A percentile compares a stretch with the other conserved stretches of the same genome.
These are phyloP conservation scores for Ophiocordyceps robertsii DNA, from an alignment of 2,329 filamentous ascomycete genomes.

Conservation along the genomic window DNA sequence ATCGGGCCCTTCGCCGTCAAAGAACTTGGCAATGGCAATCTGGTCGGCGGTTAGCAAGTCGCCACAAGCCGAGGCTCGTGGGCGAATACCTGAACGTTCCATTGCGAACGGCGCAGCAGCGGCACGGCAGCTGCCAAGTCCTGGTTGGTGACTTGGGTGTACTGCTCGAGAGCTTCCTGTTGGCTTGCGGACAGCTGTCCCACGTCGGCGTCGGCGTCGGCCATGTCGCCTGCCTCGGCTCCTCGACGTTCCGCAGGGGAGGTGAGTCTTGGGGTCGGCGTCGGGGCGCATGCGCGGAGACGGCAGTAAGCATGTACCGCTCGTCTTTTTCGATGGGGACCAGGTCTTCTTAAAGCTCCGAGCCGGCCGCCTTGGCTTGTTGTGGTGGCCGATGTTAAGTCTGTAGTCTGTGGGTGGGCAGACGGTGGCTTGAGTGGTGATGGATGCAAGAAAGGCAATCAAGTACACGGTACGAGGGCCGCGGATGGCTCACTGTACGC, in stretches of 20 bases:
- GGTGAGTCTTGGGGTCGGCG: background rate
- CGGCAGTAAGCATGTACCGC: background rate
- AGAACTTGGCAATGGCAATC: slow-evolving; percentile 96
- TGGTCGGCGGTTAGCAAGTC: slow-evolving; percentile 20
- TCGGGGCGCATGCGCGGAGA: background rate
- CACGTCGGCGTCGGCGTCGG: slow-evolving; percentile 34
- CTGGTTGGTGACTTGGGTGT: slow-evolving; percentile 77
- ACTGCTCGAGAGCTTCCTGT: slow-evolving; percentile 76
- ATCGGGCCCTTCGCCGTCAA: slow-evolving; percentile 84
- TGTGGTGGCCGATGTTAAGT: background rate
- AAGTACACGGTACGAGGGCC: too few species aligned
- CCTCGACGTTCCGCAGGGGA: background rate
- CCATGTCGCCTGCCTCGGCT: slow-evolving; percentile 12
- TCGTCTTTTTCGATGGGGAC: background rate
- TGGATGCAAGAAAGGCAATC: background rate
- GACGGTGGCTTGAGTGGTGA: background rate
- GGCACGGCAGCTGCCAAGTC: slow-evolving; percentile 63
- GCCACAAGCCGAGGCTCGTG: background rate
- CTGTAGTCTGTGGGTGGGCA: background rate
- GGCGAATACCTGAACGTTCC: slow-evolving; percentile 71
- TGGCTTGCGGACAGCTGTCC: slow-evolving; percentile 62
- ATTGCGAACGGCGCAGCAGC: slow-evolving; percentile 74
- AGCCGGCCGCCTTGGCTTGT: background rate
- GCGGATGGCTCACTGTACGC: too few species aligned
- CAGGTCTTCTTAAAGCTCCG: background rate